phyloP scores from a whole-genome alignment of 73 alveolate genomes.

The Paramecium primaurelia region DNA sequence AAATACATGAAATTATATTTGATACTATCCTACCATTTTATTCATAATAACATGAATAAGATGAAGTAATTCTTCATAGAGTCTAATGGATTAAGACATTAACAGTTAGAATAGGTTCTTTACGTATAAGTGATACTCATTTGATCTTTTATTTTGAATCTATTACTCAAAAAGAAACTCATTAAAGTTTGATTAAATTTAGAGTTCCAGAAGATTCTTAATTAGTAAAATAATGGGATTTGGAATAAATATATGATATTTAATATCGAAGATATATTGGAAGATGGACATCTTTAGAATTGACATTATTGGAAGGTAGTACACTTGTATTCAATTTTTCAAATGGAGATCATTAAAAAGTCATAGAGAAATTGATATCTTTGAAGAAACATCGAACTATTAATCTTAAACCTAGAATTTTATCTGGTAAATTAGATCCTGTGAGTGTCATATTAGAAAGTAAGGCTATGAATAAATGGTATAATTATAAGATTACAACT shows the following conservation, averaged over 20 bases:
- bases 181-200: conserved; percentile 28
- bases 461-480: conserved; percentile 41
- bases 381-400: conserved; percentile 9
- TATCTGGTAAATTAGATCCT: conserved; percentile 35
- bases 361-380: conserved; percentile 8
- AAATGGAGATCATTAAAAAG: conserved; percentile 33
- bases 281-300: conserved; percentile 63
- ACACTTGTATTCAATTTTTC: conserved; percentile 53
- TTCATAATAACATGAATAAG: not conserved
- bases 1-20: not conserved
- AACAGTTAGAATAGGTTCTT: conserved; percentile 55
- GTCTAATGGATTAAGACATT: conserved; percentile 57
- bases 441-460: not conserved
- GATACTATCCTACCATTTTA: not conserved
- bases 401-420: not conserved
- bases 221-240: conserved; percentile 49
- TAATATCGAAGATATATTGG: conserved; percentile 59
- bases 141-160: conserved; percentile 55
- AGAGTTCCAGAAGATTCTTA: conserved; percentile 53
- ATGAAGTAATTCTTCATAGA: not conserved
- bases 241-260: conserved; percentile 48
- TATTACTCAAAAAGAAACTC: conserved; percentile 52
- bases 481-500: conserved; percentile 57
- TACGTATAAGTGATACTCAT: conserved; percentile 32
- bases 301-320: conserved; percentile 56